Conservation (phyloP, 1,284 basidiomycete genomes). For the Apiotrichum gamsii region DNA sequence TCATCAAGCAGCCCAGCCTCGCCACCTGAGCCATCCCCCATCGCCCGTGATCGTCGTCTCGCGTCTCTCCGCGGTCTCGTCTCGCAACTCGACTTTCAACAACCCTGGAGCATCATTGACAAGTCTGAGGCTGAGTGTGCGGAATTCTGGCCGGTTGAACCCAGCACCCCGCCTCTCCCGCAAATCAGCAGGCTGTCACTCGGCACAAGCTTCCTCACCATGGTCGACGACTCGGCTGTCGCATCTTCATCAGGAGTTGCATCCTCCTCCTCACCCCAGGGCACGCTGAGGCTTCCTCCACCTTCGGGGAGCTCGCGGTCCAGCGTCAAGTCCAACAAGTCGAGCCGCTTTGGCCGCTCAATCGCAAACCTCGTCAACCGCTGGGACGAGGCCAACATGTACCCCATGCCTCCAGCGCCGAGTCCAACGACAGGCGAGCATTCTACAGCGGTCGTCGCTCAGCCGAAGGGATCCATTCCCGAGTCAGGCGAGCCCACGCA, state of each 20-base stretch:
- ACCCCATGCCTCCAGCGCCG: too few species aligned
- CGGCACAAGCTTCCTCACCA: constrained; percentile 6
- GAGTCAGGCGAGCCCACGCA: too few species aligned
- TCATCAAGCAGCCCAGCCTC: background rate
- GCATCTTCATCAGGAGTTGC: too few species aligned
- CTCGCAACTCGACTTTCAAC: constrained; percentile 38
- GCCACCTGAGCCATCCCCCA: background rate
- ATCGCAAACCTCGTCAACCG: background rate
- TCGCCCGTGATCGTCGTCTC: constrained; percentile 26
- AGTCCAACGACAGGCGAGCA: too few species aligned
- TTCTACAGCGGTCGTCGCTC: too few species aligned
- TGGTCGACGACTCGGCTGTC: constrained; percentile 1
- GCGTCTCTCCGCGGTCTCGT: constrained; percentile 38
- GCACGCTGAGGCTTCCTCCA: too few species aligned
- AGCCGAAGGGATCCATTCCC: too few species aligned
- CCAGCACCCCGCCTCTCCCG: constrained; percentile 7
- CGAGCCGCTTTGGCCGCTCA: background rate
- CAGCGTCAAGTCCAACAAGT: background rate
- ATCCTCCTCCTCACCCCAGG: too few species aligned
- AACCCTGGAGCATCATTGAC: constrained; percentile 31
- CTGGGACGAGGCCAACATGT: too few species aligned
- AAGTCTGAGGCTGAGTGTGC: constrained; percentile 4
- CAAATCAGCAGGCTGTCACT: constrained; percentile 12
- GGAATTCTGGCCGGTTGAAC: constrained; percentile 11
- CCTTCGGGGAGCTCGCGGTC: too few species aligned